These are phyloP conservation scores for Arthrobotrys entomopaga DNA, from an alignment of 2,329 filamentous ascomycete genomes.

Conservation along the genomic window DNA sequence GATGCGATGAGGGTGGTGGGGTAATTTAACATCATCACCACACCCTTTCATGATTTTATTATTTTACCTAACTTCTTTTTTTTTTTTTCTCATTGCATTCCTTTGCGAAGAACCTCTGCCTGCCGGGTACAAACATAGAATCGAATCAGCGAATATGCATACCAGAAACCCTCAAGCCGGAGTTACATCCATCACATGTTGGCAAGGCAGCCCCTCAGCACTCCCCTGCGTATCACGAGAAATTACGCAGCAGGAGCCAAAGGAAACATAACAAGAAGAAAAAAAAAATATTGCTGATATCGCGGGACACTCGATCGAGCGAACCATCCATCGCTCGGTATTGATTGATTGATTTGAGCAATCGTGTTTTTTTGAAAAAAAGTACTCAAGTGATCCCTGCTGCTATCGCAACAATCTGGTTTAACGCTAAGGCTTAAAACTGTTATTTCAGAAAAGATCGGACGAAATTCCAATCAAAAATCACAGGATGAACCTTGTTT, in stretches of 20 bases:
- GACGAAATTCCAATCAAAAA: conserved; percentile 39
- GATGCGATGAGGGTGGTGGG: conserved; percentile 49
- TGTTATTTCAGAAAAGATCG: conserved; percentile 44
- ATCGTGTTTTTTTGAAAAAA: conserved; percentile 4
- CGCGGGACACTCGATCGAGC: not conserved
- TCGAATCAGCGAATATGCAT: conserved; percentile 9
- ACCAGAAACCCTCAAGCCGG: not conserved
- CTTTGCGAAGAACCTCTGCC: conserved; percentile 38
- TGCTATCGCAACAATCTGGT: conserved; percentile 21
- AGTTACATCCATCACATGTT: conserved; percentile 28
- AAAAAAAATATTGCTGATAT: not conserved
- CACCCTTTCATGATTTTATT: not conserved
- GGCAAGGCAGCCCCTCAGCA: conserved; percentile 12
- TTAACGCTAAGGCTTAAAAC: conserved; percentile 39
- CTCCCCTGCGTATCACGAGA: conserved; percentile 14
- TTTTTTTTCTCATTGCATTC: too few species aligned
- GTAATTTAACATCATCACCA: conserved; percentile 19
- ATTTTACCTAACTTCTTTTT: conserved; percentile 25
- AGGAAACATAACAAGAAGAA: not conserved
- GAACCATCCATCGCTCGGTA: too few species aligned
- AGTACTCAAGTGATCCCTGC: conserved; percentile 26
- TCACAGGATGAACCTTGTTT: conserved; percentile 44
- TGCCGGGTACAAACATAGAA: conserved; percentile 11
- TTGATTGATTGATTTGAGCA: not conserved
- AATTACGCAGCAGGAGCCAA: conserved; percentile 31